Base-by-base conservation (phyloP, 805 yeast genomes). In the Yarrowia osloensis region DNA sequence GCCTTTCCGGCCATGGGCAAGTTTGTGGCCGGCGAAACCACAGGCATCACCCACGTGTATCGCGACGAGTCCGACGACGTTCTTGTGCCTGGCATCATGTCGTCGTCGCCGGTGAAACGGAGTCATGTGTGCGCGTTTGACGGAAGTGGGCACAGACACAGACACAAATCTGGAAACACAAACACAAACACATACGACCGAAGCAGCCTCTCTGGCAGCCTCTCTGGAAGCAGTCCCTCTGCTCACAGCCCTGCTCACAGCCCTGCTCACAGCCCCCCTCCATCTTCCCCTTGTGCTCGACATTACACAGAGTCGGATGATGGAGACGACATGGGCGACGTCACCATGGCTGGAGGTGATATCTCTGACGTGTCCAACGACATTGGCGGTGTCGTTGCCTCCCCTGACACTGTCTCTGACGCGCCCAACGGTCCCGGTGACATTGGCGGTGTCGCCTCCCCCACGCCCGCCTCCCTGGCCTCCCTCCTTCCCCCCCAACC, bases 1-100 rank as follows among this genome's bases (percentile, higher is more conserved):
- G 66, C 66, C 17, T 61, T 61, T 22, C 66, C 66, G n/a, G 42
- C 66, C 40, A 61, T 61, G 66, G 66, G 66, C 40, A 61, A 61
- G 66, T 61, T 61, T 33, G 44, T 61, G 13, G 54, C 66, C 3
- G 66, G 66, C 1, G 66, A 61, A 39, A 28, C 62, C 24, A 54
- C 24, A 2, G 63, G 63, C 2, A 57, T 57, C 39, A 44, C 66
- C 9, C 66, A 61, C 44, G 52, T 46, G 19, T 61, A 44, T 35
- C 54, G 66, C 0, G 66, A 61, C 24, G 66, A 61, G 9, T 17
- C 22, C 12, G 66, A 61, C 26, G 66, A 61, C 9, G 66, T 61
- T 40, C 40, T 61, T 8, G 40, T 61, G 40, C 54, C 54, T 5
- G 66, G 66, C 2, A 61, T 61, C 19, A 44, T 61, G 54, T 44